Base-by-base conservation (phyloP, 1,284 basidiomycete species). In the Pseudozyma sp. region DNA sequence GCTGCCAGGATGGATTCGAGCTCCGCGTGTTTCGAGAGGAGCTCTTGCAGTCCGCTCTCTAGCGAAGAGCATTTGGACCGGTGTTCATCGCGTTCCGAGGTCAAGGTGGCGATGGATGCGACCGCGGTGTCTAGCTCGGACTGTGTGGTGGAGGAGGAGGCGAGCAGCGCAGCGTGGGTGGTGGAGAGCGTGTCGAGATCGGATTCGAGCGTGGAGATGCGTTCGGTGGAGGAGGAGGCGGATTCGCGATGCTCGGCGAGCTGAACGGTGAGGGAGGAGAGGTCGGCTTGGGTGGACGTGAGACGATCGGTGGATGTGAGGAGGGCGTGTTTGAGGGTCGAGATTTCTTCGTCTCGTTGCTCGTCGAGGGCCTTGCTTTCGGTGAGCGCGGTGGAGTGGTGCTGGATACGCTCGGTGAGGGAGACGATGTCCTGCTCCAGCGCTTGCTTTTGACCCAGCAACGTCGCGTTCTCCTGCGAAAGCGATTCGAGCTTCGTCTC, bases 211-310 rank as follows among this genome's bases (percentile, higher is more conserved):
- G 33, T 37, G 2, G 42, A 37, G 8, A 68, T 53, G 0, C 35
- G 66, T 0, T 73, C 70, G 4, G 61, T 51, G 30, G 59, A 52
- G 1, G 14, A 9, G 7, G 59, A 55, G 1, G 59, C n/a, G 2
- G 19, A 17, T 24, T 73, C 66, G 54, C 61, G 53, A 2, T 57
- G 54, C 42, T 68, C 70, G 39, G 62, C 69, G 14, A 72, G 60
- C n/a, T 44, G 39, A 0, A 72, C 33, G 4, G 63, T 37, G 4
- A 56, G 31, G 0, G 52, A 9, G 7, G 49, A 39, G 16, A 63
- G 16, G 9, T 72, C 44, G 17, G 33, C 35, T 4, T 13, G n/a
- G 10, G 54, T 43, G 0, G 45, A 5, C 0, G 51, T 7, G n/a
- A 59, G 31, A 1, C 53, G 42, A 4, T 67, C 64, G 30, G 63